A percentile compares a stretch with the other conserved stretches of the same genome.
phyloP scores from a whole-genome alignment of 2,329 filamentous ascomycete species.

The Sphaerulina populicola region DNA sequence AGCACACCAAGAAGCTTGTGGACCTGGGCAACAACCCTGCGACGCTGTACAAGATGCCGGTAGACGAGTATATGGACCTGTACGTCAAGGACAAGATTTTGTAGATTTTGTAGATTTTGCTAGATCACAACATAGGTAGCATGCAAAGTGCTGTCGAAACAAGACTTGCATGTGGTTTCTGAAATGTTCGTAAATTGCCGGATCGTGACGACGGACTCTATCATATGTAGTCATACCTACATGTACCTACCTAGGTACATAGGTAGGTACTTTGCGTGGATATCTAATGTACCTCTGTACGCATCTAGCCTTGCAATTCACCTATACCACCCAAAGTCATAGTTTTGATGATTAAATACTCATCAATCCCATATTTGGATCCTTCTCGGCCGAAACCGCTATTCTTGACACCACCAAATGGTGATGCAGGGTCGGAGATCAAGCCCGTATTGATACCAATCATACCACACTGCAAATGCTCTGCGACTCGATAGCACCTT shows the following conservation, averaged over 20 bases:
- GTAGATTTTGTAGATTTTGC: constrained; percentile 7
- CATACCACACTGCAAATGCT: constrained; percentile 37
- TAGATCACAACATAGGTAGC: no score
- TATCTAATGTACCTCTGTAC: neutral
- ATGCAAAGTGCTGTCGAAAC: no score
- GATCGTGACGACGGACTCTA: no score
- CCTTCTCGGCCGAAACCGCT: constrained; percentile 75
- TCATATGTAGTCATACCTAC: no score
- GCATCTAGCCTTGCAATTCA: constrained; percentile 4
- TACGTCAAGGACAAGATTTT: constrained; percentile 51
- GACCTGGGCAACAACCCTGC: constrained; percentile 67
- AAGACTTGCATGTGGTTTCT: no score
- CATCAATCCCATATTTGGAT: constrained; percentile 65
- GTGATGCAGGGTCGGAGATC: constrained; percentile 23
- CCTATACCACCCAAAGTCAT: constrained; percentile 37
- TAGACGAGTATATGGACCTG: constrained; percentile 90
- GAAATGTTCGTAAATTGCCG: no score
- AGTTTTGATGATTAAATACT: constrained; percentile 68
- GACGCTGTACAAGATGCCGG: constrained; percentile 68
- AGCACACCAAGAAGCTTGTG: constrained; percentile 72
- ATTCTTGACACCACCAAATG: constrained; percentile 76
- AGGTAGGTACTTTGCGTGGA: no score
- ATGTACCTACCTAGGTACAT: no score
- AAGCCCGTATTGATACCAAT: constrained; percentile 28
- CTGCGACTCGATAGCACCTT: constrained; percentile 34